A percentile compares a stretch with the other conserved stretches of the same genome.
phyloP scores from a whole-genome alignment of 139 green algal genomes.

The Chlamydomonas applanata region DNA sequence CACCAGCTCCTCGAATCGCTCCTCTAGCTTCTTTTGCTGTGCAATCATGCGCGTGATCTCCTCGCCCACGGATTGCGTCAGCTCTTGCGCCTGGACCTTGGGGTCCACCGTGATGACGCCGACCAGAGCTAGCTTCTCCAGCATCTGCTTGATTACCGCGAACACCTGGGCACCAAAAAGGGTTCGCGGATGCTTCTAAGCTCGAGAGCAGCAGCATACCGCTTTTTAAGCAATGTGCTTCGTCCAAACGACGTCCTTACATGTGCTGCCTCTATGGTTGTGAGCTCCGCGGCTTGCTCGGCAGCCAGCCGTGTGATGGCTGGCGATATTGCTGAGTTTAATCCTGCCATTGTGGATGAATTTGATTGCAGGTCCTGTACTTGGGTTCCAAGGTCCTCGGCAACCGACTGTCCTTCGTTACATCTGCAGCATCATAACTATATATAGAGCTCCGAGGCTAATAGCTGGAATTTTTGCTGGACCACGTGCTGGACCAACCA shows the following conservation, averaged over 20 bases:
- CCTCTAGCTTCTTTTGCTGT: conserved; percentile 73
- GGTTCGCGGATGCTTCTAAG: too few relatives aligned
- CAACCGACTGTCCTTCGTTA: too few relatives aligned
- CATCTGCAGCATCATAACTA: too few relatives aligned
- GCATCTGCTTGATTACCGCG: conserved; percentile 47
- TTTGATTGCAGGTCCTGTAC: too few relatives aligned
- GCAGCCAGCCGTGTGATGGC: conserved; percentile 32
- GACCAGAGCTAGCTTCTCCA: conserved; percentile 61
- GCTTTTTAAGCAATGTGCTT: not conserved
- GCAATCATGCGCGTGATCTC: conserved; percentile 73
- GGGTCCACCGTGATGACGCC: conserved; percentile 64
- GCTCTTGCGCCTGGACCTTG: conserved; percentile 61
- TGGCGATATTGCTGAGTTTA: not conserved
- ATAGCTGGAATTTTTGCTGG: too few relatives aligned
- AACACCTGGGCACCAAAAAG: conserved; percentile 48
- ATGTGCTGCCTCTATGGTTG: conserved; percentile 33
- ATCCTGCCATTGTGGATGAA: too few relatives aligned
- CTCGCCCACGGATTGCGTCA: conserved; percentile 70
- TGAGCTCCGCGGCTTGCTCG: conserved; percentile 38
- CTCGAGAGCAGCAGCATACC: too few relatives aligned
- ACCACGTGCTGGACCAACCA: too few relatives aligned
- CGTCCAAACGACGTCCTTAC: conserved; percentile 6
- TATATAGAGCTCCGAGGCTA: too few relatives aligned
- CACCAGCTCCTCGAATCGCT: conserved; percentile 65
- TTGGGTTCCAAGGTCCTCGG: too few relatives aligned